Evolutionary conservation across 768 basidiomycete species (phyloP).

Genomic region (Candolleomyces efflorescens): DNA sequence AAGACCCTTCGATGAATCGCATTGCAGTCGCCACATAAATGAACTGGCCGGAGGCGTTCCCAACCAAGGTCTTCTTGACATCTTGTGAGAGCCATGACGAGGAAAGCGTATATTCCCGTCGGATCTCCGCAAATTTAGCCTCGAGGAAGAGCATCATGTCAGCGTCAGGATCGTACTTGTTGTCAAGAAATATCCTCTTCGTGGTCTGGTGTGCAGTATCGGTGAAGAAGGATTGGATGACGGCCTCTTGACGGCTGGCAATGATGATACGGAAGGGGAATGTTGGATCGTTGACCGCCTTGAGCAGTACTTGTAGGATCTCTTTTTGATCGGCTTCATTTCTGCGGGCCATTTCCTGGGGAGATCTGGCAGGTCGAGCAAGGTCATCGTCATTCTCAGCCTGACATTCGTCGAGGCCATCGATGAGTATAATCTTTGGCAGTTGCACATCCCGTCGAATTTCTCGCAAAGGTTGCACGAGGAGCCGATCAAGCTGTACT

Average conservation of each 20-base stretch:
- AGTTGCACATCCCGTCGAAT: too few relatives aligned
- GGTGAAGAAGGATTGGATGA: background rate
- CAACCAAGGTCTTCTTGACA: background rate
- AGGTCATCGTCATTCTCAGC: background rate
- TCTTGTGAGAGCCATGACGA: background rate
- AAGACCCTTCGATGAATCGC: conserved; percentile 9
- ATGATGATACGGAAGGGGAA: conserved; percentile 5
- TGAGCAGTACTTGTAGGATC: conserved; percentile 4
- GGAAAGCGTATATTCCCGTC: conserved; percentile 1
- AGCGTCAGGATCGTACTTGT: conserved; percentile 1
- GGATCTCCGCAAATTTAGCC: background rate
- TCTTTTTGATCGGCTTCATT: background rate
- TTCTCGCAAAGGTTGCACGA: background rate
- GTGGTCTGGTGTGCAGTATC: background rate
- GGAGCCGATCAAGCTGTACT: background rate
- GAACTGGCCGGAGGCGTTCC: conserved; percentile 14
- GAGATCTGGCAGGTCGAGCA: background rate
- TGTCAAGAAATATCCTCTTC: conserved; percentile 1
- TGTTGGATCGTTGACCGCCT: background rate
- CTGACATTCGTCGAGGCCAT: conserved; percentile 11
- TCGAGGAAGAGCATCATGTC: conserved; percentile 2
- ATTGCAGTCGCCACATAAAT: conserved; percentile 14
- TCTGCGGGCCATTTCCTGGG: background rate
- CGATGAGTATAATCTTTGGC: conserved; percentile 5
- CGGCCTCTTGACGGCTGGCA: conserved; percentile 6